Evolutionary conservation across 2,329 filamentous ascomycete genomes (phyloP).

Genomic region (Monosporascus ibericus): DNA sequence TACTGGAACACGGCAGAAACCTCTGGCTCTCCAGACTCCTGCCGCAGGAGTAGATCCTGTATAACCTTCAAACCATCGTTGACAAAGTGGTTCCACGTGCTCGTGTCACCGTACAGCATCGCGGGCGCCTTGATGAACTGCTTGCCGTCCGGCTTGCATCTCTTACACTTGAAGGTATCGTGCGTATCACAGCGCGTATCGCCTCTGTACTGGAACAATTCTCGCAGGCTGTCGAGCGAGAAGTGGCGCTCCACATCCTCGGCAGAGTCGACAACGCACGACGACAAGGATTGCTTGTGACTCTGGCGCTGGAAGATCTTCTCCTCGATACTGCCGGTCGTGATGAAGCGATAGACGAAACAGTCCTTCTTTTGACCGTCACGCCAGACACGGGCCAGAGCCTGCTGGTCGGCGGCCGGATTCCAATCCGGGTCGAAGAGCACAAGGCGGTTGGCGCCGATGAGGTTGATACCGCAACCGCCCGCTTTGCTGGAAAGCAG

Average conservation of each 20-base stretch:
- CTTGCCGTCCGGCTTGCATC: constrained; percentile 80
- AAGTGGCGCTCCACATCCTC: constrained; percentile 98
- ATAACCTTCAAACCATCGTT: constrained; percentile 76
- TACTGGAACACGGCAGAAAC: constrained; percentile 98
- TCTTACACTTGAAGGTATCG: constrained; percentile 97
- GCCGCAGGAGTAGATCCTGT: constrained; percentile 83
- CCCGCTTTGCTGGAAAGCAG: constrained; percentile 95
- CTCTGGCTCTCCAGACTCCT: constrained; percentile 71
- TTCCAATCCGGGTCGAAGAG: constrained; percentile 99
- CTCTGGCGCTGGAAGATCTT: constrained; percentile 99
- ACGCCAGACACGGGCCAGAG: constrained; percentile 94
- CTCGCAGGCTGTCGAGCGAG: constrained; percentile 80
- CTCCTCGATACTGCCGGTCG: constrained; percentile 95
- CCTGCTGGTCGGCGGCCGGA: constrained; percentile 94
- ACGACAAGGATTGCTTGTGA: constrained; percentile 95
- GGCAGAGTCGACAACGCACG: constrained; percentile 90
- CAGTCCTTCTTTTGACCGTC: constrained; percentile 99
- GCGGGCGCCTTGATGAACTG: constrained; percentile 88
- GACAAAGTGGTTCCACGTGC: constrained; percentile 97
- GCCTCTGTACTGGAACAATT: constrained; percentile 87
- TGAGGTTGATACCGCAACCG: constrained; percentile 82
- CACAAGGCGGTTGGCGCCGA: constrained; percentile 74
- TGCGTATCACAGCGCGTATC: constrained; percentile 89
- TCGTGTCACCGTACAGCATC: constrained; percentile 96
- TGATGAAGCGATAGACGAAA: constrained; percentile 99